These are phyloP conservation scores for Oryza nivara DNA, from an alignment of 176 grass and related monocot genomes.

Conservation along the genomic window DNA sequence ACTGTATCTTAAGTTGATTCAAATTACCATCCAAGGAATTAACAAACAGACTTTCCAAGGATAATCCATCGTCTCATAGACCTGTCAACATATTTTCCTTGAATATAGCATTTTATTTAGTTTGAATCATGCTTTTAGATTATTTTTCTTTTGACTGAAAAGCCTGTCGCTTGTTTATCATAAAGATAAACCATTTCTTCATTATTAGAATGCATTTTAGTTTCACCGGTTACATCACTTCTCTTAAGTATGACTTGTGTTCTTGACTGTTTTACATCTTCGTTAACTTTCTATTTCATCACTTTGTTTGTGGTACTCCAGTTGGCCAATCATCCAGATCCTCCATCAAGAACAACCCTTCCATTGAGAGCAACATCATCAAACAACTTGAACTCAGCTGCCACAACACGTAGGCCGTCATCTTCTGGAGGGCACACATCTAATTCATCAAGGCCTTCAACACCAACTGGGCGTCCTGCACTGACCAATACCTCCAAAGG, in stretches of 20 bases:
- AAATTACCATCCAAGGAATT: conserved; percentile 24
- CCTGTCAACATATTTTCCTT: background rate
- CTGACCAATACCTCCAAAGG: conserved; percentile 54
- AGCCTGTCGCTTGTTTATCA: background rate
- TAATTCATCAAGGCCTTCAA: conserved; percentile 79
- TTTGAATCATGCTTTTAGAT: conserved; percentile 8
- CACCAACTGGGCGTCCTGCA: conserved; percentile 68
- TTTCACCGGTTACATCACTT: background rate
- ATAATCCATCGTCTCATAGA: conserved; percentile 13
- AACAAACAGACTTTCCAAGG: background rate
- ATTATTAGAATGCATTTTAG: background rate
- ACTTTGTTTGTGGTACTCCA: conserved; percentile 50
- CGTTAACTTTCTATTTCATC: conserved; percentile 25
- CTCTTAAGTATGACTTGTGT: background rate
- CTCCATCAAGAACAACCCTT: conserved; percentile 60
- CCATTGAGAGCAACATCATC: conserved; percentile 71
- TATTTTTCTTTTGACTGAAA: background rate
- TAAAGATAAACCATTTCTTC: conserved; percentile 22
- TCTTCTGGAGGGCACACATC: conserved; percentile 75
- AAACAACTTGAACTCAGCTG: conserved; percentile 62
- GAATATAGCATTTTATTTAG: background rate
- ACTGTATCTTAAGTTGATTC: conserved; percentile 5
- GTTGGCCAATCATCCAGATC: conserved; percentile 79
- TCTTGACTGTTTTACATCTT: conserved; percentile 16
- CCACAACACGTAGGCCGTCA: conserved; percentile 62